Conservation (phyloP, 345 rosid species). For the Rhodomyrtus tomentosa region DNA sequence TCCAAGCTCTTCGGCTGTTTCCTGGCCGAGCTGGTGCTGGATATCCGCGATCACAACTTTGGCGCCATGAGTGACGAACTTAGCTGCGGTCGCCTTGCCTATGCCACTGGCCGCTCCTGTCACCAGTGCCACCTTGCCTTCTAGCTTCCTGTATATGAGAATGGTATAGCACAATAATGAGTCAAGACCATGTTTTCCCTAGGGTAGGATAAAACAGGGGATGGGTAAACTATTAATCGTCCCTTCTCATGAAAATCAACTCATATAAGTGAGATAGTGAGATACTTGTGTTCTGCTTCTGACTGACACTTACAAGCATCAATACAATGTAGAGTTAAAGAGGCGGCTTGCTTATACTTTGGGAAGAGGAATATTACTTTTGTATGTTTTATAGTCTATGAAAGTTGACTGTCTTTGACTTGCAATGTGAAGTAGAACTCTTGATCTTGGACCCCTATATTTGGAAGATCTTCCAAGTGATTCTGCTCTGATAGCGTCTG, state of each 20-base stretch:
- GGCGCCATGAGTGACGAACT: constrained; percentile 64
- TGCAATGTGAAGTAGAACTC: not conserved
- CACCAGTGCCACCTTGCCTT: constrained; percentile 74
- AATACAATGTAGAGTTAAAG: not conserved
- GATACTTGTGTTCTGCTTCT: not conserved
- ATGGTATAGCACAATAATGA: not conserved
- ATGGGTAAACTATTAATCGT: not conserved
- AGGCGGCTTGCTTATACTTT: not conserved
- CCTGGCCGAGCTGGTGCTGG: constrained; percentile 39
- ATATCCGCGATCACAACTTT: constrained; percentile 73
- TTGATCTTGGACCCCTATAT: not conserved
- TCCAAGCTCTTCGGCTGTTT: constrained; percentile 50
- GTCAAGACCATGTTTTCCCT: not conserved
- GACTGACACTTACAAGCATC: not conserved
- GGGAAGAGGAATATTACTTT: not conserved
- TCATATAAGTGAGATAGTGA: not conserved
- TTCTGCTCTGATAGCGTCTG: not conserved
- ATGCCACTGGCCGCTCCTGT: constrained; percentile 92
- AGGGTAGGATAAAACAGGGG: not conserved
- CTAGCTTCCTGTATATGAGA: constrained; percentile 39
- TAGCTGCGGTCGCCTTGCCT: constrained; percentile 66
- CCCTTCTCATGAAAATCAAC: not conserved
- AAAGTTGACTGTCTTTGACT: not conserved
- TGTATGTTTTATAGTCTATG: not conserved
- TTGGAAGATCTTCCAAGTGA: not conserved